Evolutionary conservation across 1,284 basidiomycete genomes (phyloP), one percentile per base, ranked within the genome.

Genomic region (Puccinia brachypodii): DNA sequence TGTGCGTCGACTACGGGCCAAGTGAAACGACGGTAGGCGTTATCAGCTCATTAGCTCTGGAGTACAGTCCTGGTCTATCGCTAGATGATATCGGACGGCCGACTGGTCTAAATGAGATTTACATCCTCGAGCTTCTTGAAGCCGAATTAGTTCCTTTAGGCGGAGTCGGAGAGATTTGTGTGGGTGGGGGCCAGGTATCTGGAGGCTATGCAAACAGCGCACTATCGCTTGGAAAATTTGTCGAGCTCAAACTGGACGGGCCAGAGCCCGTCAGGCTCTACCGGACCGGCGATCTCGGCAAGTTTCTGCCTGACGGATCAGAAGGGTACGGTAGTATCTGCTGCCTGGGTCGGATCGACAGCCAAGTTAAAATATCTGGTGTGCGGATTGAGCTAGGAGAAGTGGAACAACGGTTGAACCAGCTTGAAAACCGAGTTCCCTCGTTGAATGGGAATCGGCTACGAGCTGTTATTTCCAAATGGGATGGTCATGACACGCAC

Each of bases 11-110:
- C 73, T 85, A 85, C 38, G 84, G 84, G 44, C 84, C 84, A 0
- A 84, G 83, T 60, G 84, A 85, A 50, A 85, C 84, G 0, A 85
- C 84, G 11, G 84, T 85, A 13, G 84, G 84, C 31, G 83, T 84
- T 44, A 83, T 85, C 40, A 74, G 71, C 22, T 81, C 79, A 22
- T 50, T 80, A 28, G 31, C 50, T 82, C 82, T 44, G 83, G 83
- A 72, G 82, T 73, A 47, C 71, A 69, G 3, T 42, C 36, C 60
- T 64, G 77, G 0, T 33, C 74, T 9, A 79, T 60, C 76, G 33
- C 69, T 83, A 1, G 79, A 84, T 2, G 84, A 84, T 7, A 85
- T 85, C 80, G 84, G 84, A 31, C 66, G 81, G 8, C 84, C 84
- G 0, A 84, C 83, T 7, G 84, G 84, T 3, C 33, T 47, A 2